These are phyloP conservation scores for Mycena belliarum DNA, from an alignment of 768 basidiomycete species.

Conservation along the genomic window DNA sequence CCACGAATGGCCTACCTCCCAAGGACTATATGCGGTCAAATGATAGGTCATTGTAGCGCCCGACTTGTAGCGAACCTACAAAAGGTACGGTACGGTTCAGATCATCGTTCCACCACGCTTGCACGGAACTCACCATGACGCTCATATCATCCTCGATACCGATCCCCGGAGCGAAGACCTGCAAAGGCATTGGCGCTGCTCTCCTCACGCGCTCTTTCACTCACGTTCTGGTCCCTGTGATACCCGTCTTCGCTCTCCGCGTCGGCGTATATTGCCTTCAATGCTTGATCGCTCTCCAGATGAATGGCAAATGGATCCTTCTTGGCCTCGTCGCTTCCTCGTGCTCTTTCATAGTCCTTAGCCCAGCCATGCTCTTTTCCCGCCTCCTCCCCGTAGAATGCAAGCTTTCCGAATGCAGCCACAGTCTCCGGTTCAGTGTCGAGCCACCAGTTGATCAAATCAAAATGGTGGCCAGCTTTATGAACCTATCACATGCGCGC, in stretches of 20 bases:
- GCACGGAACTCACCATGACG: slow-evolving; percentile 31
- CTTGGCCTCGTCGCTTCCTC: slow-evolving; percentile 42
- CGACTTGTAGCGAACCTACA: slow-evolving; percentile 39
- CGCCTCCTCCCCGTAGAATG: slow-evolving; percentile 48
- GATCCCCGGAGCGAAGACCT: slow-evolving; percentile 43
- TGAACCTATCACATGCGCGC: slow-evolving; percentile 19
- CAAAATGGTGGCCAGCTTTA: slow-evolving; percentile 50
- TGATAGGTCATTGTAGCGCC: slow-evolving; percentile 56
- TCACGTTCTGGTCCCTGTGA: slow-evolving; percentile 49
- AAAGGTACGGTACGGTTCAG: not conserved
- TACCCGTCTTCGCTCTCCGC: slow-evolving; percentile 52
- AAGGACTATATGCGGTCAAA: slow-evolving; percentile 45
- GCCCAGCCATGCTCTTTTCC: slow-evolving; percentile 50
- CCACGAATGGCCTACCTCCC: too few species aligned
- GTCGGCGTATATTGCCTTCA: slow-evolving; percentile 47
- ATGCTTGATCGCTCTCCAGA: slow-evolving; percentile 41
- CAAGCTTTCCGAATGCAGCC: slow-evolving; percentile 46
- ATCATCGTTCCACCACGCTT: not conserved
- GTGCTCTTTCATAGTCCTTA: slow-evolving; percentile 45
- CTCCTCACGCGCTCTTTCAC: not conserved
- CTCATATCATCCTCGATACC: slow-evolving; percentile 57
- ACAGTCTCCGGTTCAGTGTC: slow-evolving; percentile 45
- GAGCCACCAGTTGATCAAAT: slow-evolving; percentile 59
- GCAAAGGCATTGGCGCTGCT: not conserved
- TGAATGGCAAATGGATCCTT: slow-evolving; percentile 52